phyloP scores from a whole-genome alignment of 1,284 basidiomycete genomes.

The Tilletia caries region DNA sequence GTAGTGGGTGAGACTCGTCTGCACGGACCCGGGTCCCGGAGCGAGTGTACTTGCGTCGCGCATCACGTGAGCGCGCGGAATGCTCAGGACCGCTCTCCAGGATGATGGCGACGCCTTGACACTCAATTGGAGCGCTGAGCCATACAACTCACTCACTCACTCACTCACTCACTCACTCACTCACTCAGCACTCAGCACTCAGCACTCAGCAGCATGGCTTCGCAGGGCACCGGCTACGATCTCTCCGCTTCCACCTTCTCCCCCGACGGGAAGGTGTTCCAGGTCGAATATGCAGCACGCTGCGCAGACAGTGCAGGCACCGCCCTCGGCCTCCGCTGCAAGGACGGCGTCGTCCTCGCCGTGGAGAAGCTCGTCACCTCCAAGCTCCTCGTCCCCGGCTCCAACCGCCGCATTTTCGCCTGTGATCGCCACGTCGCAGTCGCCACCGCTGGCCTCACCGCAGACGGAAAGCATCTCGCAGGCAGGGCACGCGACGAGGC shows the following conservation, averaged over 20 bases:
- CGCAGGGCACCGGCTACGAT: constrained; percentile 97
- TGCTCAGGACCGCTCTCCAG: too few relatives aligned
- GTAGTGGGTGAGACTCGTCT: too few relatives aligned
- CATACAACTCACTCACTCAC: too few relatives aligned
- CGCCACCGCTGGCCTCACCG: constrained; percentile 82
- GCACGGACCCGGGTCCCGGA: too few relatives aligned
- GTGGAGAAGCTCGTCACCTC: constrained; percentile 98
- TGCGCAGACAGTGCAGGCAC: constrained; percentile 95
- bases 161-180: too few relatives aligned
- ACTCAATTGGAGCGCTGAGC: too few relatives aligned
- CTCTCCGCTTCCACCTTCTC: constrained; percentile 97
- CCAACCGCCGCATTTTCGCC: constrained; percentile 87
- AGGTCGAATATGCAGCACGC: constrained; percentile 96
- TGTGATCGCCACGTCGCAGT: constrained; percentile 90
- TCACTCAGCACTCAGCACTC: too few relatives aligned
- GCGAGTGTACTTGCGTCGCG: too few relatives aligned
- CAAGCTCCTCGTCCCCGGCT: constrained; percentile 88
- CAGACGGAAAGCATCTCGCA: constrained; percentile 86
- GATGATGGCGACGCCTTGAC: too few relatives aligned
- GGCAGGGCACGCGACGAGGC: constrained; percentile 83
- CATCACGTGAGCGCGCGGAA: too few relatives aligned
- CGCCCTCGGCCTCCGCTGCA: constrained; percentile 72
- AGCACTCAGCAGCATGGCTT: constrained; percentile 64
- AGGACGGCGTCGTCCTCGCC: constrained; percentile 88
- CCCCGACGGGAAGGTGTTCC: constrained; percentile 95